Conservation (phyloP, 2,329 filamentous ascomycete genomes). For the Coniella lustricola region DNA sequence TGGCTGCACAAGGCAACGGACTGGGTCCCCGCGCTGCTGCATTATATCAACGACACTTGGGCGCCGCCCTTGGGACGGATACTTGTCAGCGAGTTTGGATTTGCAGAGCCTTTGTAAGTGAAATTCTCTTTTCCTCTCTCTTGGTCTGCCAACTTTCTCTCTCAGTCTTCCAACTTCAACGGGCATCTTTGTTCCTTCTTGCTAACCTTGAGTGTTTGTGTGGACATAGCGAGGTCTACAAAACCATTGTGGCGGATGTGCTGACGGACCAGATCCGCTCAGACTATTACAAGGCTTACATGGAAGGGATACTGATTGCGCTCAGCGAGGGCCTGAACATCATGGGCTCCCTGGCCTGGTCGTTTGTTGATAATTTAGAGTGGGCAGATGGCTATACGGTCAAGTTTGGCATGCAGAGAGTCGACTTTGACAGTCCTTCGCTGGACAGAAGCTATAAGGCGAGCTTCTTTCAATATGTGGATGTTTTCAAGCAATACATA, state of each 20-base stretch:
- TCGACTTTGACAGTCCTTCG: slow-evolving; percentile 6
- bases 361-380: slow-evolving; percentile 9
- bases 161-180: neutral
- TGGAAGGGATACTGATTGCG: slow-evolving; percentile 7
- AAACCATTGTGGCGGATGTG: slow-evolving; percentile 6
- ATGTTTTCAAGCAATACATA: slow-evolving; percentile 7
- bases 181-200: neutral
- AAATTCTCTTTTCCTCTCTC: neutral
- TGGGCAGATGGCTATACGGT: slow-evolving; percentile 5
- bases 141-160: neutral
- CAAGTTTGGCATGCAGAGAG: slow-evolving; percentile 6
- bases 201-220: neutral
- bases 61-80: slow-evolving; percentile 5
- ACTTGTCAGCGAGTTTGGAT: slow-evolving; percentile 8
- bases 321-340: slow-evolving; percentile 9
- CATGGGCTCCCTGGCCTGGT: slow-evolving; percentile 6
- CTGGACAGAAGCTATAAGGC: slow-evolving; percentile 10
- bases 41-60: slow-evolving; percentile 9
- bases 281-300: slow-evolving; percentile 8
- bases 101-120: slow-evolving; percentile 6
- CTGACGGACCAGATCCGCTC: slow-evolving; percentile 10
- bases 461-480: slow-evolving; percentile 9
- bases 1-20: slow-evolving; percentile 9
- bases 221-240: slow-evolving; percentile 11
- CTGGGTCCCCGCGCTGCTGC: slow-evolving; percentile 11